These are phyloP conservation scores for Silene vulgaris DNA, from an alignment of 179 eudicot species.

Conservation along the genomic window DNA sequence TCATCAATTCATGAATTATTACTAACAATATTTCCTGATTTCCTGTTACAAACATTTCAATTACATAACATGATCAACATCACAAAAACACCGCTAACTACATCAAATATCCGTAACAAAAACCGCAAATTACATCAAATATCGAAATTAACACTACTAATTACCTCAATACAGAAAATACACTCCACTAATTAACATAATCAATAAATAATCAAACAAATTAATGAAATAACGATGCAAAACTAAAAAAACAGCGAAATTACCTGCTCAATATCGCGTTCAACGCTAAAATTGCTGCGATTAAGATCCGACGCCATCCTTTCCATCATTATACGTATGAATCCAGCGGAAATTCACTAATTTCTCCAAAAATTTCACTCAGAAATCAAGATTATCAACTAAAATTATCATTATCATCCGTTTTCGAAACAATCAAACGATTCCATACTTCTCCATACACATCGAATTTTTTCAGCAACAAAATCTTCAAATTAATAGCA, in stretches of 20 bases:
- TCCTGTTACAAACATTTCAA: not conserved
- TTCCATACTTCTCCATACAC: conserved; percentile 35
- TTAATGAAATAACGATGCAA: not conserved
- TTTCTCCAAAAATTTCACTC: conserved; percentile 14
- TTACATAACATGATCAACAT: not conserved
- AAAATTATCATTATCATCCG: conserved; percentile 25
- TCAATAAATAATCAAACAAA: not conserved
- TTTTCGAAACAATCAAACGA: conserved; percentile 34
- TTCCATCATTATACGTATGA: conserved; percentile 20
- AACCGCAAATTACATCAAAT: not conserved
- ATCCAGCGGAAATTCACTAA: conserved; percentile 7
- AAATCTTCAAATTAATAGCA: not conserved
- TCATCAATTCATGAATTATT: not conserved
- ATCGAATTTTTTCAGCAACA: not conserved
- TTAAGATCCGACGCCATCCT: conserved; percentile 63
- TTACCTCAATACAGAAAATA: not conserved
- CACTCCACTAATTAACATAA: not conserved
- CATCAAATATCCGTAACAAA: not conserved
- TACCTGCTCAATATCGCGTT: conserved; percentile 88
- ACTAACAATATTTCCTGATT: not conserved
- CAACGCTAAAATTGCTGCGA: conserved; percentile 50
- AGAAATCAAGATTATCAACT: conserved; percentile 15
- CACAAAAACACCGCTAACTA: not conserved
- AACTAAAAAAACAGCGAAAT: not conserved
- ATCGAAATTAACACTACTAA: not conserved